A percentile compares a stretch with the other conserved stretches of the same genome.
phyloP scores from a whole-genome alignment of 2,329 filamentous ascomycete species.

The Aspergillus hortae region DNA sequence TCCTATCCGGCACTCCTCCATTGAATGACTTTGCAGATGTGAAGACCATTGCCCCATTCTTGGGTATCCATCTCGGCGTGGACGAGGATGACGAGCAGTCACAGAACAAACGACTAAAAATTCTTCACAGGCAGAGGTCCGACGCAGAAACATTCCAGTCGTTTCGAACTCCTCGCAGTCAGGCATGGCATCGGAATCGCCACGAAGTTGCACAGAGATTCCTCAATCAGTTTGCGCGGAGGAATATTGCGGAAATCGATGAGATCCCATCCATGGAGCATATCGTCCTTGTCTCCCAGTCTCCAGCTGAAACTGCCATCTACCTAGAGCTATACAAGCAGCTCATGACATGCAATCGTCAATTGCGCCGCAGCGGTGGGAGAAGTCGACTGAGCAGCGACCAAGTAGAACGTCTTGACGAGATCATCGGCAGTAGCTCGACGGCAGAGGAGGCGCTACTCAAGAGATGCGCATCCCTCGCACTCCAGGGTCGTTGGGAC shows the following conservation, averaged over 20 bases:
- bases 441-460: slow-evolving; percentile 54
- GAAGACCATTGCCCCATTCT: slow-evolving; percentile 55
- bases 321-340: slow-evolving; percentile 57
- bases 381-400: slow-evolving; percentile 23
- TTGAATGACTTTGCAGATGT: slow-evolving; percentile 58
- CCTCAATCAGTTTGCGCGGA: slow-evolving; percentile 51
- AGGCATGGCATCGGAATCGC: slow-evolving; percentile 51
- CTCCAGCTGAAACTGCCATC: slow-evolving; percentile 47
- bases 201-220: slow-evolving; percentile 54
- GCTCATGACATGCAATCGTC: slow-evolving; percentile 50
- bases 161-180: slow-evolving; percentile 48
- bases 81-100: slow-evolving; percentile 48
- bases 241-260: slow-evolving; percentile 43
- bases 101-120: slow-evolving; percentile 45
- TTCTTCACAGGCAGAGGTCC: slow-evolving; percentile 20
- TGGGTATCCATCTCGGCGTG: slow-evolving; percentile 54
- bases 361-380: slow-evolving; percentile 24
- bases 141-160: slow-evolving; percentile 56
- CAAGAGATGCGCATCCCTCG: slow-evolving; percentile 42
- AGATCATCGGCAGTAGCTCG: slow-evolving; percentile 43
- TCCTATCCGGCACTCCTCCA: slow-evolving; percentile 61
- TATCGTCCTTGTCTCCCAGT: slow-evolving; percentile 43
- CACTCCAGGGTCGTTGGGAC: slow-evolving; percentile 24
- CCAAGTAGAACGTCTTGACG: slow-evolving; percentile 40
- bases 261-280: slow-evolving; percentile 46